phyloP scores from a whole-genome alignment of 257 asterid genomes.

The Gentiana macrophylla region DNA sequence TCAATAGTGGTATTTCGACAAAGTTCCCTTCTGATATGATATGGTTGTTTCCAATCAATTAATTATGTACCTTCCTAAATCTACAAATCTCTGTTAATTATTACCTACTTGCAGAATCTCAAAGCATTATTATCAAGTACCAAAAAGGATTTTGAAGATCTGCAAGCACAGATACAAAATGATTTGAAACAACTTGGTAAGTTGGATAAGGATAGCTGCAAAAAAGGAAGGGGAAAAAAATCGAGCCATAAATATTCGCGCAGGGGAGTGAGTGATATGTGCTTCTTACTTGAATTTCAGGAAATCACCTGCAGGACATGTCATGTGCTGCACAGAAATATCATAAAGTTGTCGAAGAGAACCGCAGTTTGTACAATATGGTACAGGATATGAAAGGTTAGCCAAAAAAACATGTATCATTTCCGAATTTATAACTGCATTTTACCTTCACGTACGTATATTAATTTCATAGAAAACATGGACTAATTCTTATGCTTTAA shows the following conservation, averaged over 20 bases:
- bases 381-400: constrained; percentile 89
- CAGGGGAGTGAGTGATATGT: neutral
- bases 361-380: constrained; percentile 67
- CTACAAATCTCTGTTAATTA: constrained; percentile 1
- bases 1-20: too few relatives aligned
- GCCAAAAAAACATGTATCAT: constrained; percentile 3
- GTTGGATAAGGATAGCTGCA: constrained; percentile 1
- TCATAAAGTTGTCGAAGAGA: constrained; percentile 74
- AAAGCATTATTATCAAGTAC: constrained; percentile 43
- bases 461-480: neutral
- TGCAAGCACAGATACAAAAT: constrained; percentile 58
- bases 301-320: constrained; percentile 64
- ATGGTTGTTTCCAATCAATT: too few relatives aligned
- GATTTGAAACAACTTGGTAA: constrained; percentile 69
- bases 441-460: neutral
- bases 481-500: constrained; percentile 3
- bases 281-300: constrained; percentile 33
- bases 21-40: too few relatives aligned
- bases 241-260: neutral
- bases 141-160: constrained; percentile 46
- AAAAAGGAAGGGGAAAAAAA: neutral
- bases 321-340: constrained; percentile 71
- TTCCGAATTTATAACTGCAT: neutral
- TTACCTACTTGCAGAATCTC: constrained; percentile 46
- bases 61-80: too few relatives aligned